phyloP scores from a whole-genome alignment of 164 flowering plant species.

The Aristolochia californica region DNA sequence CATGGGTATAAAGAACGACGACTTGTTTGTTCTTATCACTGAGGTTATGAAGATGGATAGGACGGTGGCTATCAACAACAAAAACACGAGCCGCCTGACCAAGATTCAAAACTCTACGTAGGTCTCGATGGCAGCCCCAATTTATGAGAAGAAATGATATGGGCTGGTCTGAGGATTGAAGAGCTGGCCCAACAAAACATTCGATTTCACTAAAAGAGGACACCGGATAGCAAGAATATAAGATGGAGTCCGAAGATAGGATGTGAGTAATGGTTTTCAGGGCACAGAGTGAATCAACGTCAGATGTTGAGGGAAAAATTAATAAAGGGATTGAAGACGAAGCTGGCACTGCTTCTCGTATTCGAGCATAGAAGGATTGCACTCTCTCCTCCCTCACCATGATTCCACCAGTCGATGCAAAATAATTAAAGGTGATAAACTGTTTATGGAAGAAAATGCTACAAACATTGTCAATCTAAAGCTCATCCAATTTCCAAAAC shows the following conservation, averaged over 20 bases:
- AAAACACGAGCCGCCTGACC: constrained; percentile 56
- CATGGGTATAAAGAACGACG: constrained; percentile 58
- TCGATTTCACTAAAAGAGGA: constrained; percentile 72
- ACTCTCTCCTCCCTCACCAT: constrained; percentile 73
- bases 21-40: constrained; percentile 53
- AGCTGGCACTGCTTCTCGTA: constrained; percentile 49
- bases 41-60: constrained; percentile 80
- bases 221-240: constrained; percentile 77
- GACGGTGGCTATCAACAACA: constrained; percentile 85
- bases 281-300: constrained; percentile 82
- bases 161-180: constrained; percentile 29
- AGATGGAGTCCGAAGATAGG: constrained; percentile 65
- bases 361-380: constrained; percentile 51
- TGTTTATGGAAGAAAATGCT: too few species aligned
- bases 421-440: too few species aligned
- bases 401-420: background rate
- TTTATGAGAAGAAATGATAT: constrained; percentile 62
- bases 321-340: constrained; percentile 57
- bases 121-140: constrained; percentile 93
- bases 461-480: too few species aligned
- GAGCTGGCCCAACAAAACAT: constrained; percentile 38
- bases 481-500: too few species aligned
- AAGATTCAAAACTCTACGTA: constrained; percentile 37
- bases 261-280: constrained; percentile 56
- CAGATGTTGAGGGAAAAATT: constrained; percentile 83